These are phyloP conservation scores for Ramularia endophylla DNA, from an alignment of 2,329 filamentous ascomycete species.

Conservation along the genomic window DNA sequence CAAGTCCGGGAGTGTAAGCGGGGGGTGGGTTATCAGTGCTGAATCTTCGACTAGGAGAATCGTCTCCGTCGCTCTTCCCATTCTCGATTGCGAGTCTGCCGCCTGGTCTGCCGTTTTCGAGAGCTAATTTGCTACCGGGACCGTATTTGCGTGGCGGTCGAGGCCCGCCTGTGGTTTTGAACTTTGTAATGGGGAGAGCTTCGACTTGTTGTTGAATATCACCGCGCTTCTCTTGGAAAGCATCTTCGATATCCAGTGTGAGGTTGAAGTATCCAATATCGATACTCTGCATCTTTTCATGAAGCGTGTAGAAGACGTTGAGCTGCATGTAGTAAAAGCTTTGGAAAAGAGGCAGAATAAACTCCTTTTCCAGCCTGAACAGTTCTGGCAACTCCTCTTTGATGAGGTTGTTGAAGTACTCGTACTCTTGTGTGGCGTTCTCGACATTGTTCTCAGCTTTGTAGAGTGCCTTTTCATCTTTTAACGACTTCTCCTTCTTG, in stretches of 20 bases:
- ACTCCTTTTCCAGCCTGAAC: conserved; percentile 83
- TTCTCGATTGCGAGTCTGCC: conserved; percentile 27
- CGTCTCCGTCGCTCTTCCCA: conserved; percentile 6
- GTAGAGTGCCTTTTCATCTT: conserved; percentile 97
- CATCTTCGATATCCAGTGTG: conserved; percentile 82
- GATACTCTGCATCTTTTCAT: conserved; percentile 95
- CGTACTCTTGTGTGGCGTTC: conserved; percentile 87
- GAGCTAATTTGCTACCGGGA: conserved; percentile 24
- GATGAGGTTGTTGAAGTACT: conserved; percentile 95
- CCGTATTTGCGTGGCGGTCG: conserved; percentile 48
- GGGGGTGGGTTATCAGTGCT: conserved; percentile 25
- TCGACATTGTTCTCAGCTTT: conserved; percentile 91
- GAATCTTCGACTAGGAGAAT: conserved; percentile 23
- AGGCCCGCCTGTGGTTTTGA: conserved; percentile 73
- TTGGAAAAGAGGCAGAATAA: conserved; percentile 95
- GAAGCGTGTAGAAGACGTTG: conserved; percentile 97
- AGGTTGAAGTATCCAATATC: conserved; percentile 98
- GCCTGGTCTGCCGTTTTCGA: conserved; percentile 24
- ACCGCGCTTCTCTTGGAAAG: conserved; percentile 81
- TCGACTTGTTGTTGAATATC: conserved; percentile 83
- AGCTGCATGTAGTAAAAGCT: conserved; percentile 99
- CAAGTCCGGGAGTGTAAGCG: conserved; percentile 18
- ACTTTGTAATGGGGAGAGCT: conserved; percentile 76
- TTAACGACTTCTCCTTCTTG: conserved; percentile 92
- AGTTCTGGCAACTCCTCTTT: conserved; percentile 94